Conservation (phyloP, 345 rosid species). For the Brassica rapa region DNA sequence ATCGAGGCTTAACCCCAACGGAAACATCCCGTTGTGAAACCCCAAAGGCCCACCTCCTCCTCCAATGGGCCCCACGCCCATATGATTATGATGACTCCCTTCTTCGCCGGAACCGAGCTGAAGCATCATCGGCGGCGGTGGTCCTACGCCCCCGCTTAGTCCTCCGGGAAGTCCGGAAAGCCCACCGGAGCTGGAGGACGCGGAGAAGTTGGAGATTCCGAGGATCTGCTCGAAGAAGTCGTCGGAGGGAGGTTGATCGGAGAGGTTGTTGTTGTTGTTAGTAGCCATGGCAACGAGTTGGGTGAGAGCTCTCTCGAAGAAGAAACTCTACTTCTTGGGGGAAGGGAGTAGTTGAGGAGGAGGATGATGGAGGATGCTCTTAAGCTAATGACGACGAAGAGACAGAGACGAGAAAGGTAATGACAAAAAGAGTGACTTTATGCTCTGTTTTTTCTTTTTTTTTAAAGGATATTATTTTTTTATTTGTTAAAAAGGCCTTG, state of each 20-base stretch:
- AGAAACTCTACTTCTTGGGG: constrained; percentile 13
- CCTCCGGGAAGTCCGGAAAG: constrained; percentile 49
- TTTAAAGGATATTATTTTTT: not conserved
- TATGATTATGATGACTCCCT: constrained; percentile 39
- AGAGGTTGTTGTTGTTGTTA: constrained; percentile 50
- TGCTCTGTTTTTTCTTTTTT: constrained; percentile 27
- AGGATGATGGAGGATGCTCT: constrained; percentile 29
- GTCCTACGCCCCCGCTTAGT: constrained; percentile 36
- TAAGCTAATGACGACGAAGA: constrained; percentile 43
- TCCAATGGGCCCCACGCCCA: constrained; percentile 21
- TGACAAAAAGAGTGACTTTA: constrained; percentile 43
- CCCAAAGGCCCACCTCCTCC: constrained; percentile 43
- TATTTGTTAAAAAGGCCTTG: constrained; percentile 1
- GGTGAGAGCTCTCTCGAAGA: constrained; percentile 3
- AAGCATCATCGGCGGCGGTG: constrained; percentile 70
- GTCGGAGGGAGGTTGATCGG: constrained; percentile 52
- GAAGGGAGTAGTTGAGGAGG: constrained; percentile 31
- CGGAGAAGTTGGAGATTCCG: constrained; percentile 66
- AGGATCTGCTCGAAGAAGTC: constrained; percentile 94
- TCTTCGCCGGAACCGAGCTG: constrained; percentile 78
- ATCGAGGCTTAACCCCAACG: constrained; percentile 84
- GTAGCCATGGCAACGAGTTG: constrained; percentile 54
- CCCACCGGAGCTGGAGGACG: constrained; percentile 57
- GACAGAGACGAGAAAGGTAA: constrained; percentile 42
- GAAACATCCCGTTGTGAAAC: constrained; percentile 72